Base-by-base conservation (phyloP, 176 grass and related monocot genomes). In the Ananas comosus region DNA sequence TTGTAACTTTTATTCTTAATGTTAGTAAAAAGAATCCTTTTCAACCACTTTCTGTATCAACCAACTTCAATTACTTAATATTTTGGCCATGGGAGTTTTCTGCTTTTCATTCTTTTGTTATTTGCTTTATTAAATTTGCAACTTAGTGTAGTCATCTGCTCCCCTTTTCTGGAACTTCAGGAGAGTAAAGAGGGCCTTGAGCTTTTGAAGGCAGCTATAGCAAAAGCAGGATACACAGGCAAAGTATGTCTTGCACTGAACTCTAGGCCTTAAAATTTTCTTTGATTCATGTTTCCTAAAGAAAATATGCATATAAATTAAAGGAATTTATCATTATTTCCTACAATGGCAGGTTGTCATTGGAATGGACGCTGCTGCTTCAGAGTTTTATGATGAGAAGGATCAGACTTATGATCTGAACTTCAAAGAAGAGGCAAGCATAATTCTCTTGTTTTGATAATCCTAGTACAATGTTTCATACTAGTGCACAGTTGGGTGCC, bases 281-380 rank as follows among this genome's bases (percentile, higher is more conserved):
- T n/a, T 58, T 58, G 53, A 6, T 27, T 27, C 53, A 58, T 16
- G 4, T n/a, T 7, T 58, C 12, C 18, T 58, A 58, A 17, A 58
- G 53, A 9, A 18, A 58, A 27, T 27, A 27, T 27, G 25, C 53
- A 58, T 14, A 58, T 21, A 11, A 63, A 17, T 2, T 58, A 17
- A 11, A 9, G 0, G 1, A 21, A 57, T 3, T 51, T 52, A 47
- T 9, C 76, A 9, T 70, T 3, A 49, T 33, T 13, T 27, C 22
- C 57, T 51, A 8, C 6, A 9, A 1, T 72, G 50, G 1, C 53
- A 97, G 94, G 89, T 97, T 67, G 86, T 93, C 66, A 97, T 97
- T 73, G 94, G 94, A 77, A 97, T 97, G 94, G 93, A 97, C 66
- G 93, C 92, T 82, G 93, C 93, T 64, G 93, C 93, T 79, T 97